Percentiles rank a stretch among this genome's conserved stretches.
These are phyloP conservation scores for Nakaseomyces sp. DNA, from an alignment of 1,139 yeast species.

Conservation along the genomic window DNA sequence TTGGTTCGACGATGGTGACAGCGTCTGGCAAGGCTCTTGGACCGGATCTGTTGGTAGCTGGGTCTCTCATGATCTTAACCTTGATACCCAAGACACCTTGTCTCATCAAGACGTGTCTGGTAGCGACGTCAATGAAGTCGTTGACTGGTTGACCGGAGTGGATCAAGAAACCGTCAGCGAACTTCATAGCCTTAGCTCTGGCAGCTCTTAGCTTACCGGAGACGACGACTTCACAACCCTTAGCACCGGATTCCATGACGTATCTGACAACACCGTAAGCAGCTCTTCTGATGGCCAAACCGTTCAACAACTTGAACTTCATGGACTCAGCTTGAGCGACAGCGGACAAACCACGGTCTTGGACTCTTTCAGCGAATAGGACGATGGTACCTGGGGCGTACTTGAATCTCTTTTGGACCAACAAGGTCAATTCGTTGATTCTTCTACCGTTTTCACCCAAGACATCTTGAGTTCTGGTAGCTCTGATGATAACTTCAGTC, in stretches of 20 bases:
- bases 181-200: constrained; percentile 99
- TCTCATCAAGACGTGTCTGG: constrained; percentile 99
- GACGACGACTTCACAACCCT: constrained; percentile 99
- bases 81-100: constrained; percentile 99
- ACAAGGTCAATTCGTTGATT: constrained; percentile 96
- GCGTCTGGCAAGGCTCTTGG: constrained; percentile 94
- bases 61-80: constrained; percentile 99
- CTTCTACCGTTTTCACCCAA: constrained; percentile 99
- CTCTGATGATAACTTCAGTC: constrained; percentile 97
- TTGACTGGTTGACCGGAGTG: constrained; percentile 99
- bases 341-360: constrained; percentile 99
- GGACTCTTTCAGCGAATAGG: constrained; percentile 98
- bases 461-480: constrained; percentile 98
- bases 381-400: constrained; percentile 90
- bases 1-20: constrained; percentile 91
- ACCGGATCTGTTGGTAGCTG: constrained; percentile 84
- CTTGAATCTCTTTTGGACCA: constrained; percentile 98
- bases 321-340: constrained; percentile 99
- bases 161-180: constrained; percentile 99
- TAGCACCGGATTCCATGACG: constrained; percentile 99
- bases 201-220: constrained; percentile 99
- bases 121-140: constrained; percentile 97
- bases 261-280: constrained; percentile 99
- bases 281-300: constrained; percentile 99
- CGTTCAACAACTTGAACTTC: constrained; percentile 95